A percentile compares a stretch with the other conserved stretches of the same genome.
Evolutionary conservation across 768 basidiomycete species (phyloP).

Genomic region (Tephrocybe sp.): DNA sequence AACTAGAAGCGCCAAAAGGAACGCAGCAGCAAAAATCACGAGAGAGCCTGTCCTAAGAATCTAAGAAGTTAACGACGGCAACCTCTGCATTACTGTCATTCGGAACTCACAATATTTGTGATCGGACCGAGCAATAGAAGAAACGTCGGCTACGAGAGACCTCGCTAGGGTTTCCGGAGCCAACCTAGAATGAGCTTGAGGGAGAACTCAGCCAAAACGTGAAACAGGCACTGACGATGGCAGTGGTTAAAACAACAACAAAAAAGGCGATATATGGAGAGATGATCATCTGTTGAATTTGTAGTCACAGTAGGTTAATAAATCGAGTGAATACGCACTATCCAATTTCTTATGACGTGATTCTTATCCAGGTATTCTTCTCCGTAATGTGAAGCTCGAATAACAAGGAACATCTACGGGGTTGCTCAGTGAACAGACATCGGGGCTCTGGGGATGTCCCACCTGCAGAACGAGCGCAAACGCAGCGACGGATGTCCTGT

Average conservation of each 20-base stretch:
- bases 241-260: slow-evolving; percentile 36
- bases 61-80: not conserved
- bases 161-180: slow-evolving; percentile 30
- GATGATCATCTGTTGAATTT: slow-evolving; percentile 35
- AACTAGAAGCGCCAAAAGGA: slow-evolving; percentile 37
- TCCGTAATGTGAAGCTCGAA: slow-evolving; percentile 36
- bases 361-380: slow-evolving; percentile 30
- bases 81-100: not conserved
- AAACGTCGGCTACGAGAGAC: slow-evolving; percentile 49
- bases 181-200: slow-evolving; percentile 28
- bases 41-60: slow-evolving; percentile 39
- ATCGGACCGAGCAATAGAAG: slow-evolving; percentile 51
- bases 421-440: no score
- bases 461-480: slow-evolving; percentile 46
- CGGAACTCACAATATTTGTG: slow-evolving; percentile 31
- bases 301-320: not conserved
- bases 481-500: slow-evolving; percentile 40
- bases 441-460: not conserved
- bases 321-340: slow-evolving; percentile 25
- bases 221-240: slow-evolving; percentile 31
- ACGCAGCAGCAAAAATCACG: slow-evolving; percentile 36
- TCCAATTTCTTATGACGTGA: slow-evolving; percentile 34
- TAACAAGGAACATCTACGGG: slow-evolving; percentile 44
- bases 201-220: no score
- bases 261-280: slow-evolving; percentile 43